Evolutionary conservation across 225 moss, liverwort and hornwort genomes (phyloP), one percentile per base, ranked within the genome.

Genomic region (Anthoceros angustus): DNA sequence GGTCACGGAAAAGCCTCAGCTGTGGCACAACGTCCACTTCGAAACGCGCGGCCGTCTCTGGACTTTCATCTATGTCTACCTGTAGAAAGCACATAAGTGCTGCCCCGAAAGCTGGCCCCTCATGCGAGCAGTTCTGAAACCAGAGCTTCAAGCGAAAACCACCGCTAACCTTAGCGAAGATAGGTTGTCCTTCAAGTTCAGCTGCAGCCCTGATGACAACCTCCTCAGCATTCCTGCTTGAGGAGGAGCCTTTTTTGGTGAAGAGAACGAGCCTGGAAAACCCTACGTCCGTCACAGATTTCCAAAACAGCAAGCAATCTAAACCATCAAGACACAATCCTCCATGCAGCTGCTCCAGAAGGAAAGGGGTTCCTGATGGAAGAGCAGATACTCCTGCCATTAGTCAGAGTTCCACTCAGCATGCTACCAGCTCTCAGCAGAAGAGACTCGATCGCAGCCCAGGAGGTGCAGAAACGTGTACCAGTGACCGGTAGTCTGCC

Each of bases 401-500:
- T 32, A 32, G 32, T 32, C 32, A 32, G 32, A 32, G 32, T 32
- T 32, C 32, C 32, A 32, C 32, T 4, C 1, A 32, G 32, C 32
- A 32, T 32, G 32, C 1, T 32, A 1, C 32, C 32, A 32, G 32
- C 32, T 32, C 32, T 32, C 32, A 32, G 32, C 32, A 32, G 32
- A 32, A 32, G 4, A 4, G 32, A 32, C 32, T 32, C 1, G 32
- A 32, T 32, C 32, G 32, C 32, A 32, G 32, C 4, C 32, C 32
- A 32, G 32, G 32, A 32, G 32, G 32, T 32, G 38, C 41, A 62
- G 39, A 15, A 63, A 63, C 21, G 61, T 32, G 32, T 69, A 94
- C 94, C 94, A 95, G 66, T 77, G 73, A 71, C 91, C 95, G 45
- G 88, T 85, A 14, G 95, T 98, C 81, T 98, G 91, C 60, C 91